phyloP scores from a whole-genome alignment of 2,329 filamentous ascomycete species.

The Penicillium sp. region DNA sequence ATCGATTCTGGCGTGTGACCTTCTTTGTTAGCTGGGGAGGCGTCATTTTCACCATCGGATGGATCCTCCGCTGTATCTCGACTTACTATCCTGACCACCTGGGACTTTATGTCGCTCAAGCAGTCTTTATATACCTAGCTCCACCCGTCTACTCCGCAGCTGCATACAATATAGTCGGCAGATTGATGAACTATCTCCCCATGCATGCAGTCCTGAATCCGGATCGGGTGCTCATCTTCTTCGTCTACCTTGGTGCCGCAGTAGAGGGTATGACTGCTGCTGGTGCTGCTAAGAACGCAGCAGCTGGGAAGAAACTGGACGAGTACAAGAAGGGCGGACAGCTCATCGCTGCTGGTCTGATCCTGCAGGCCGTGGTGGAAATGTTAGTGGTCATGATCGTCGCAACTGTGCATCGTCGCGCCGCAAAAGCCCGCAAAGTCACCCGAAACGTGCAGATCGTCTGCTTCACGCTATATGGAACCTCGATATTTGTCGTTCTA shows the following conservation, averaged over 20 bases:
- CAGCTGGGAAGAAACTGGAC: slow-evolving; percentile 22
- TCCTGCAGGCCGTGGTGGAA: slow-evolving; percentile 40
- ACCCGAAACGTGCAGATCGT: slow-evolving; percentile 35
- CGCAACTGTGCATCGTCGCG: slow-evolving; percentile 33
- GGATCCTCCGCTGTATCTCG: slow-evolving; percentile 39
- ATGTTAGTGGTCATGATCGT: slow-evolving; percentile 32
- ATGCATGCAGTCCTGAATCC: slow-evolving; percentile 45
- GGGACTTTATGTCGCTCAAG: slow-evolving; percentile 40
- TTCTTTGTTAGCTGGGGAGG: slow-evolving; percentile 44
- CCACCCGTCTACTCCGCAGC: slow-evolving; percentile 44
- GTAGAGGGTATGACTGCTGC: slow-evolving; percentile 40
- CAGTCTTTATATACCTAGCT: slow-evolving; percentile 38
- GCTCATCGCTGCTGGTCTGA: slow-evolving; percentile 31
- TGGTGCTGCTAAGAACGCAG: slow-evolving; percentile 32
- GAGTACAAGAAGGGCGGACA: slow-evolving; percentile 28
- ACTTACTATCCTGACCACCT: slow-evolving; percentile 33
- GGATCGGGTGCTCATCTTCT: slow-evolving; percentile 38
- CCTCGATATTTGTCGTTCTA: slow-evolving; percentile 37
- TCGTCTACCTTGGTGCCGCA: slow-evolving; percentile 40
- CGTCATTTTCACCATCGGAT: slow-evolving; percentile 41
- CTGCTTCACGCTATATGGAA: slow-evolving; percentile 42
- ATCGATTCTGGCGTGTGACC: slow-evolving; percentile 40
- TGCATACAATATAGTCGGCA: slow-evolving; percentile 43
- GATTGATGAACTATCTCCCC: slow-evolving; percentile 44
- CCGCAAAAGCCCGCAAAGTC: slow-evolving; percentile 24